Conservation (phyloP, 352 stramenopile genomes). For the Phytopythium sindhum region DNA sequence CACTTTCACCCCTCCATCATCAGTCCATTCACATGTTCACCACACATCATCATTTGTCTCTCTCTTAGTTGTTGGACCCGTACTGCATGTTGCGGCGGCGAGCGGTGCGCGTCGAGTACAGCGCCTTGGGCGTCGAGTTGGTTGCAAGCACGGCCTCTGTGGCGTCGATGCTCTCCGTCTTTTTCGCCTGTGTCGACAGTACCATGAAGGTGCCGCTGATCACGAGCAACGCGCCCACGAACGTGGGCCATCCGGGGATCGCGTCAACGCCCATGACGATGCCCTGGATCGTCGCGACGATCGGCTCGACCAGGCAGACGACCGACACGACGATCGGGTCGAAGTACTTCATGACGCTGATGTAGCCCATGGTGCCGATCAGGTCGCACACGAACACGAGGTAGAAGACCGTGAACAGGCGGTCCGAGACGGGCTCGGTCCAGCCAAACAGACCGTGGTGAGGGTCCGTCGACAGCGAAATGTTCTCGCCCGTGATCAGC, state of each 20-base stretch:
- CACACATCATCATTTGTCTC: not conserved
- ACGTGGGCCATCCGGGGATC: conserved; percentile 66
- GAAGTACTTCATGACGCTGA: conserved; percentile 93
- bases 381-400: conserved; percentile 86
- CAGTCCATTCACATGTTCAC: not conserved
- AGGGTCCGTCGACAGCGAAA: conserved; percentile 55
- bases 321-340: conserved; percentile 88
- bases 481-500: conserved; percentile 44
- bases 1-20: not conserved
- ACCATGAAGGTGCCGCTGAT: conserved; percentile 80
- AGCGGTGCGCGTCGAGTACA: conserved; percentile 56
- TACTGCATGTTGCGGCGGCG: conserved; percentile 9
- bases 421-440: conserved; percentile 48
- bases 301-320: conserved; percentile 85
- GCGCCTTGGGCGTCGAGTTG: conserved; percentile 49
- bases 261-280: conserved; percentile 67
- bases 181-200: conserved; percentile 66
- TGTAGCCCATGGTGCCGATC: conserved; percentile 87
- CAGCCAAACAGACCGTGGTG: conserved; percentile 83
- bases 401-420: conserved; percentile 74
- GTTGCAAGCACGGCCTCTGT: conserved; percentile 63
- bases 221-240: conserved; percentile 70
- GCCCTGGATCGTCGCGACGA: conserved; percentile 77
- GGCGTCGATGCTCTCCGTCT: conserved; percentile 80
- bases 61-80: conserved; percentile 3